Base-by-base conservation (phyloP, 208 protist genomes). In the Trypanosomatidae sp. region DNA sequence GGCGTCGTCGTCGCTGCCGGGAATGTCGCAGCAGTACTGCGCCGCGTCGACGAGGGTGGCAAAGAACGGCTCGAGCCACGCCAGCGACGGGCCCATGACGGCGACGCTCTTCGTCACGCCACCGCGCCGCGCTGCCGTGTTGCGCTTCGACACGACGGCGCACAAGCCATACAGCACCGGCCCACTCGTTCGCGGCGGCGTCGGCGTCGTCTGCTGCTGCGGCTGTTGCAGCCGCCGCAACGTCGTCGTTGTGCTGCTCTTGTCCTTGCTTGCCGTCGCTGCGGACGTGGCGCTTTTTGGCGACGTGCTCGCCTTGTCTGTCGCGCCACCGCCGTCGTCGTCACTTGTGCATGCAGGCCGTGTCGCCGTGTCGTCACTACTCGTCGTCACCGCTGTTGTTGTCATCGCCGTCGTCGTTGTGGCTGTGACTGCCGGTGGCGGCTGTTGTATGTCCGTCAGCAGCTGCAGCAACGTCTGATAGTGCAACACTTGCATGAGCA, bases 21-120 rank as follows among this genome's bases (percentile, higher is more conserved):
- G 66, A 6, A 85, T 62, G 42, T 71, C 61, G 56, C 74, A 85
- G 59, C 74, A 82, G 53, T 77, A 67, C 46, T 70, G 54, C 18
- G 80, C 75, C 0, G 74, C 73, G 30, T 77, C 66, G 2, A 81
- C 69, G 15, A 85, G 54, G 6, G 80, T 38, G 2, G 71, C 64
- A 43, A 81, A 85, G 53, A 89, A 85, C 15, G 63, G 61, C 52
- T 89, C 71, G 16, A 89, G 62, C 67, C 67, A 83, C 20, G 57
- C 56, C 23, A 86, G 41, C 6, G 69, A 86, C 0, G 69, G 71
- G 1, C 80, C 80, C 4, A 89, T 41, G 1, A 79, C 46, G 0
- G 80, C 75, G 15, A 89, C 72, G 41, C 65, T 77, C 53, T 89
- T 89, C n/a, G 70, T 89, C 28, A 83, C 71, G 33, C 80, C 75